Evolutionary conservation across 2,329 filamentous ascomycete species (phyloP).

Genomic region (Penicillium aurantiogriseum): DNA sequence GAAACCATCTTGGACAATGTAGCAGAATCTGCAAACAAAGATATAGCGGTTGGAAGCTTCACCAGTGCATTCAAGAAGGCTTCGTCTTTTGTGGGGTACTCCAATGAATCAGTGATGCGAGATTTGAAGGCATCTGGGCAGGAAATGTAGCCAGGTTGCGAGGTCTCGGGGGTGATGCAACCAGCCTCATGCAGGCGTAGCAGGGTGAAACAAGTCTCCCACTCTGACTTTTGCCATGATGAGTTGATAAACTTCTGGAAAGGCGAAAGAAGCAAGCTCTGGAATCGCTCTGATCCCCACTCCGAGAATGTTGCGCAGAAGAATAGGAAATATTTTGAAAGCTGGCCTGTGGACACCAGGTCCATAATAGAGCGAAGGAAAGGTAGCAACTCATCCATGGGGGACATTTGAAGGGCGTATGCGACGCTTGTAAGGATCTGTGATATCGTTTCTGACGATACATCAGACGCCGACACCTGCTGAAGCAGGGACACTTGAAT

Average conservation of each 20-base stretch:
- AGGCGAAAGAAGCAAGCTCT: slow-evolving; percentile 71
- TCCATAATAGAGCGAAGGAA: slow-evolving; percentile 65
- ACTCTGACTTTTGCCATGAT: slow-evolving; percentile 69
- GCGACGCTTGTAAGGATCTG: slow-evolving; percentile 51
- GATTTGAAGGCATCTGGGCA: slow-evolving; percentile 62
- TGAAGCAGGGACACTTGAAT: slow-evolving; percentile 56
- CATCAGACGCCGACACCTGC: slow-evolving; percentile 26
- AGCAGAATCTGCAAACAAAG: slow-evolving; percentile 59
- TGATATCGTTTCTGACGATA: slow-evolving; percentile 29
- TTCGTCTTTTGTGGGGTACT: slow-evolving; percentile 55
- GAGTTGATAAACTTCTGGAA: slow-evolving; percentile 80
- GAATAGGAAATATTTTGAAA: slow-evolving; percentile 72
- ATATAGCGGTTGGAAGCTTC: slow-evolving; percentile 60
- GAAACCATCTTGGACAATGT: slow-evolving; percentile 66
- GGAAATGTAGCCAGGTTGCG: slow-evolving; percentile 39
- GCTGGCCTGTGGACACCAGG: slow-evolving; percentile 61
- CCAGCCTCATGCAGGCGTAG: slow-evolving; percentile 56
- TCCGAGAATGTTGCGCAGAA: slow-evolving; percentile 82
- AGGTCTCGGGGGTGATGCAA: slow-evolving; percentile 53
- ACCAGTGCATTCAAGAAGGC: slow-evolving; percentile 68
- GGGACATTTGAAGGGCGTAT: slow-evolving; percentile 70
- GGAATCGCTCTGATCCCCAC: slow-evolving; percentile 71
- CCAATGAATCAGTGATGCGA: slow-evolving; percentile 69
- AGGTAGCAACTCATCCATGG: slow-evolving; percentile 75
- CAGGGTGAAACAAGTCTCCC: slow-evolving; percentile 66